These are phyloP conservation scores for Trichoderma sp. DNA, from an alignment of 2,329 filamentous ascomycete species.

Conservation along the genomic window DNA sequence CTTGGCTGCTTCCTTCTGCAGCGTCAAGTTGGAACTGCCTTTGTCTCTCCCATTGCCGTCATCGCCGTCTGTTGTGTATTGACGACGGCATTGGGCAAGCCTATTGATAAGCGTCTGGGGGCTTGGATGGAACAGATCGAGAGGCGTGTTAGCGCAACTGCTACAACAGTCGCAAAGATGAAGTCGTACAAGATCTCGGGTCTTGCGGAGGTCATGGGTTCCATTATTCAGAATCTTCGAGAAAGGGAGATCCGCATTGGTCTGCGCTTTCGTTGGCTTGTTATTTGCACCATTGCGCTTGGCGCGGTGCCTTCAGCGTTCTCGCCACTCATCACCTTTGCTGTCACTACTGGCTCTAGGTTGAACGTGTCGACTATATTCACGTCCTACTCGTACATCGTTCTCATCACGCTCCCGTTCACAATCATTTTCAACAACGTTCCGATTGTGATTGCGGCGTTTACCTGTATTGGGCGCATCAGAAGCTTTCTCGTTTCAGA, in stretches of 20 bases:
- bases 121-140: constrained; percentile 40
- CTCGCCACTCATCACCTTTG: neutral
- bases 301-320: neutral
- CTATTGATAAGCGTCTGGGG: constrained; percentile 31
- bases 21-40: constrained; percentile 28
- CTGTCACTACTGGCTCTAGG: no score
- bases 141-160: constrained; percentile 35
- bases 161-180: constrained; percentile 20
- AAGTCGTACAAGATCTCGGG: constrained; percentile 21
- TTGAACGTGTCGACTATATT: neutral
- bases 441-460: neutral
- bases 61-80: constrained; percentile 23
- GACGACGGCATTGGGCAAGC: constrained; percentile 19
- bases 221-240: constrained; percentile 16
- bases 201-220: constrained; percentile 19
- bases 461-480: neutral
- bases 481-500: no score
- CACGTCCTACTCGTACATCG: neutral
- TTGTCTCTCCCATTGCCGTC: constrained; percentile 28
- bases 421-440: constrained; percentile 12
- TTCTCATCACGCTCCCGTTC: constrained; percentile 14
- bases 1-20: constrained; percentile 28
- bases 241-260: constrained; percentile 21
- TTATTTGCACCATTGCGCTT: neutral
- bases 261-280: constrained; percentile 4